These are phyloP conservation scores for Penicillium sp. DNA, from an alignment of 2,329 filamentous ascomycete genomes.

Conservation along the genomic window DNA sequence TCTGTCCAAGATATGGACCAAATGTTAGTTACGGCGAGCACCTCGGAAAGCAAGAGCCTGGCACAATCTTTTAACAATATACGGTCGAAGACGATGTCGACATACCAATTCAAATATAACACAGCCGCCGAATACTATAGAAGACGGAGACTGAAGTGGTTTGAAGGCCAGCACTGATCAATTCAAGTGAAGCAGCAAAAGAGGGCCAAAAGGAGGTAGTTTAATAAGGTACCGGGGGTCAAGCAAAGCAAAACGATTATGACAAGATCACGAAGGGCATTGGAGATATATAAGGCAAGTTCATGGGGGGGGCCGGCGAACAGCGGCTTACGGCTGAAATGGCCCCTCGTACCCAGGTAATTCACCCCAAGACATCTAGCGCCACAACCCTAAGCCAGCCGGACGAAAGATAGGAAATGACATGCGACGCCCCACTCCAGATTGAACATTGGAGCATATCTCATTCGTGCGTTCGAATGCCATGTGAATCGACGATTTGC, in stretches of 20 bases:
- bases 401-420: conserved; percentile 2
- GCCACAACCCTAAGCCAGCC: conserved; percentile 11
- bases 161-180: background rate
- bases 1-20: background rate
- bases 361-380: conserved; percentile 8
- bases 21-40: background rate
- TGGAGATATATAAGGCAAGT: conserved; percentile 13
- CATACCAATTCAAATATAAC: background rate
- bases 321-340: conserved; percentile 11
- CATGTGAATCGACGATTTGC: conserved; percentile 4
- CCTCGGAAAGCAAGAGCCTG: background rate
- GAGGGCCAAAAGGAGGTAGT: background rate
- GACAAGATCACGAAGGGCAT: conserved; percentile 4
- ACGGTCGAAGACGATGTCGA: background rate
- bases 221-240: background rate
- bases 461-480: conserved; percentile 13
- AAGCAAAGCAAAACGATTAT: background rate
- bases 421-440: conserved; percentile 12
- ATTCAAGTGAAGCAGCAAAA: background rate
- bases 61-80: background rate
- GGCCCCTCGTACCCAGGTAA: conserved; percentile 1
- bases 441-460: conserved; percentile 8
- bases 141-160: background rate
- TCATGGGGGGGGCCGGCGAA: background rate
- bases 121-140: background rate